A percentile compares a stretch with the other conserved stretches of the same genome.
Conservation (phyloP, 2,329 filamentous ascomycete species). For the Trichophyton rubrum region DNA sequence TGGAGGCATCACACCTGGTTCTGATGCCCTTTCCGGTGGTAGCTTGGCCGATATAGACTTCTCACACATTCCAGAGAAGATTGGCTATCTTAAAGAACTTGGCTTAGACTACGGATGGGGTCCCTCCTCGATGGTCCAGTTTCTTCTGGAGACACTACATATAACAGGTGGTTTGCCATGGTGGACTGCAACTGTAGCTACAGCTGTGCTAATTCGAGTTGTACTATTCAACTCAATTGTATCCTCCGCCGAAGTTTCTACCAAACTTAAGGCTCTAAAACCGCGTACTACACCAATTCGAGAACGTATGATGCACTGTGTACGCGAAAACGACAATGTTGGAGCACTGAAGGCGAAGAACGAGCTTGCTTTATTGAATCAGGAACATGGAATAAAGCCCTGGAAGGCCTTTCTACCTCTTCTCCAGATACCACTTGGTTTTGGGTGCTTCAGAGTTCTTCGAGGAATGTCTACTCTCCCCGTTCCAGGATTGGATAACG, state of each 20-base stretch:
- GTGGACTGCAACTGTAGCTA: constrained; percentile 61
- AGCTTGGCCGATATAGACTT: constrained; percentile 24
- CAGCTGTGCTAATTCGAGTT: constrained; percentile 53
- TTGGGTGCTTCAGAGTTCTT: constrained; percentile 67
- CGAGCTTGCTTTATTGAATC: constrained; percentile 42
- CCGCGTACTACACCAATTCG: constrained; percentile 46
- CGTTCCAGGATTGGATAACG: constrained; percentile 62
- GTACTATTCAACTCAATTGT: constrained; percentile 55
- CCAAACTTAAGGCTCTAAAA: constrained; percentile 50
- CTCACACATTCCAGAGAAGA: constrained; percentile 54
- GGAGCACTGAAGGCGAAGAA: constrained; percentile 36
- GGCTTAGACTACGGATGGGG: constrained; percentile 84
- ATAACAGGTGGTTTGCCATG: constrained; percentile 64
- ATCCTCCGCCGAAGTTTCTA: constrained; percentile 47
- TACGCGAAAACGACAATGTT: constrained; percentile 34
- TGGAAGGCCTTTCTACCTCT: constrained; percentile 44
- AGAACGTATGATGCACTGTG: constrained; percentile 40
- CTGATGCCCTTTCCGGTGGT: constrained; percentile 10
- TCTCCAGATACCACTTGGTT: constrained; percentile 58
- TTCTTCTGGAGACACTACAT: constrained; percentile 69
- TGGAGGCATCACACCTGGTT: background rate
- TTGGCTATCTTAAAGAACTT: constrained; percentile 71
- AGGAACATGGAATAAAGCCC: constrained; percentile 42
- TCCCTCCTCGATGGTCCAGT: constrained; percentile 61
- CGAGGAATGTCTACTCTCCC: constrained; percentile 63